These are phyloP conservation scores for Polytolypa hystricis DNA, from an alignment of 2,329 filamentous ascomycete species.

Conservation along the genomic window DNA sequence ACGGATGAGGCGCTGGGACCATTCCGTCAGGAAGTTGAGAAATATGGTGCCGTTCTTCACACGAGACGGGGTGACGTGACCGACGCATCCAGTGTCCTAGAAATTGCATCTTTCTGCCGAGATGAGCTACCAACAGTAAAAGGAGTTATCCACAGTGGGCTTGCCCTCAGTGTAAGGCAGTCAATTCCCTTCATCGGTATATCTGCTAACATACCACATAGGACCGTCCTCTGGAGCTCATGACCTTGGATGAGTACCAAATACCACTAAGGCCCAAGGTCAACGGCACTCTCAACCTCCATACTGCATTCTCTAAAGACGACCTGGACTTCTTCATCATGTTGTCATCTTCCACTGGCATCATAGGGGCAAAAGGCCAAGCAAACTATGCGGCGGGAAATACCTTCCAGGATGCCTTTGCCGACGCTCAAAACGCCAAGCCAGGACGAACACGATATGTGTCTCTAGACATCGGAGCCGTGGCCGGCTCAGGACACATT, in stretches of 20 bases:
- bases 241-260: slow-evolving; percentile 14
- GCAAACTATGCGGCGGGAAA: slow-evolving; percentile 12
- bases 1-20: not conserved
- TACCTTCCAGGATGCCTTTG: slow-evolving; percentile 16
- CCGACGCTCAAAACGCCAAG: slow-evolving; percentile 3
- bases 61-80: slow-evolving; percentile 11
- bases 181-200: not conserved
- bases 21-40: not conserved
- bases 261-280: slow-evolving; percentile 15
- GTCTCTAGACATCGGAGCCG: not conserved
- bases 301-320: slow-evolving; percentile 5
- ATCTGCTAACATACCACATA: not conserved
- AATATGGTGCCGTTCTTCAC: slow-evolving; percentile 7
- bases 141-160: slow-evolving; percentile 14
- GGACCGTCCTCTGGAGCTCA: slow-evolving; percentile 6
- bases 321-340: slow-evolving; percentile 21
- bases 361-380: slow-evolving; percentile 11
- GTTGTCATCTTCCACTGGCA: slow-evolving; percentile 8
- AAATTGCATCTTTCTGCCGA: not conserved
- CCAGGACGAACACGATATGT: not conserved
- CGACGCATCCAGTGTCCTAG: not conserved
- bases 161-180: not conserved
- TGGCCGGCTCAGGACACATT: not conserved
- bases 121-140: slow-evolving; percentile 11
- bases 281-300: slow-evolving; percentile 18